Base-by-base conservation (phyloP, 805 yeast genomes). In the Kuraishia molischiana region DNA sequence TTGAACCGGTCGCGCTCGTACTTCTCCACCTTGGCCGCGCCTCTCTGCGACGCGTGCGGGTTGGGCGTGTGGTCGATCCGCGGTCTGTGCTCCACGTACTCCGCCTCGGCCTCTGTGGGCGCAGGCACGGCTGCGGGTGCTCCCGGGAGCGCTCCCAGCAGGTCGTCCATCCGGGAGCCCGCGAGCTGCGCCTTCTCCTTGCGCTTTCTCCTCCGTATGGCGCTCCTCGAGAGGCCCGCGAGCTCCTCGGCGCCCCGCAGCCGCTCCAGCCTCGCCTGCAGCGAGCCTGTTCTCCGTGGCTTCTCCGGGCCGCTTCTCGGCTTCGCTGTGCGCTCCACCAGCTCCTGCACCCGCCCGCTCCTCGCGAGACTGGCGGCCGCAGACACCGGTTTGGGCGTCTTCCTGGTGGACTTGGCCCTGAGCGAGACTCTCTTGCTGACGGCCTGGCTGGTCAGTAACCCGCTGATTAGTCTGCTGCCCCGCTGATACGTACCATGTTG, bases 91-190 rank as follows among this genome's bases (percentile, higher is more conserved):
- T 56, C 64, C 37, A 41, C 51, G 19, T 45, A 44, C 29, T 24
- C 22, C 10, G 37, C 49, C 38, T 14, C 50, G 44, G 21, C 19
- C 28, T 22, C 37, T 10, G 44, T 46, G 3, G 44, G 48, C 15
- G 35, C 42, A 14, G 19, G 44, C 24, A 41, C 43, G 35, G 37
- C 53, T 24, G 50, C 63, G 19, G 57, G 56, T n/a, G n/a, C n/a
- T 18, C 65, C 69, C 2, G 67, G 67, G 37, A 83, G 61, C 14
- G 72, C 74, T 21, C 62, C 62, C 38, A 77, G 59, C 33, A 83
- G 56, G 45, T 83, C 92, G 38, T 68, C 64, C 73, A 83, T 68
- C 48, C 77, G 70, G 4, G 89, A 85, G 47, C 72, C 31, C 6
- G 31, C 73, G 42, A 84, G 60, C 45, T 78, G 74, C 40, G 80